Conservation (phyloP, 805 yeast species). For the Yarrowia sp. region DNA sequence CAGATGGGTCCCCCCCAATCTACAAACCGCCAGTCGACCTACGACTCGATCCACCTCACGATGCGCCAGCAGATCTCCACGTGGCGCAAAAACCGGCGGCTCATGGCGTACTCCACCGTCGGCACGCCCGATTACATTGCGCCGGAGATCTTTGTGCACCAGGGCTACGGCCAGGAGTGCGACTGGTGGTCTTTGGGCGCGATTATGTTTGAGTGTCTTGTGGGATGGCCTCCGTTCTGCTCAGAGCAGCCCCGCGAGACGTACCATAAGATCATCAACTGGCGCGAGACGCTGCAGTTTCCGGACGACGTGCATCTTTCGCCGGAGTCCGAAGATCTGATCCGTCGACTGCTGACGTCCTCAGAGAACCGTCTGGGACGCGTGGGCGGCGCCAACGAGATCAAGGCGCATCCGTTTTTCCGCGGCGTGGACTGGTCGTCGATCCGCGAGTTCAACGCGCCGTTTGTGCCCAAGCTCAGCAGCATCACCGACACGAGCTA, state of each 20-base stretch:
- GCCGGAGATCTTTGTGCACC: slow-evolving; percentile 87
- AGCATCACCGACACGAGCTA: slow-evolving; percentile 94
- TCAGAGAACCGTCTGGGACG: slow-evolving; percentile 82
- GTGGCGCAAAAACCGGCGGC: slow-evolving; percentile 86
- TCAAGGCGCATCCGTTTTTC: slow-evolving; percentile 87
- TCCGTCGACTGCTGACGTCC: slow-evolving; percentile 69
- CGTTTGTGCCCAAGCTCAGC: slow-evolving; percentile 86
- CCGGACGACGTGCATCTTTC: slow-evolving; percentile 91
- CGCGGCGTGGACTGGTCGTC: slow-evolving; percentile 95
- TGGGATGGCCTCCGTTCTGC: slow-evolving; percentile 97
- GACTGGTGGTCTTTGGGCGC: slow-evolving; percentile 99
- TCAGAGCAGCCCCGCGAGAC: slow-evolving; percentile 94
- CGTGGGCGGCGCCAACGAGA: slow-evolving; percentile 87
- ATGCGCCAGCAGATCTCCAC: slow-evolving; percentile 95
- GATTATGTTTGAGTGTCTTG: slow-evolving; percentile 91
- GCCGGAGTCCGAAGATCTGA: slow-evolving; percentile 84
- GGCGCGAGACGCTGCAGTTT: slow-evolving; percentile 82
- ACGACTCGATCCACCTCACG: slow-evolving; percentile 89
- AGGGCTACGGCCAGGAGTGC: slow-evolving; percentile 95
- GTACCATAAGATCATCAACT: slow-evolving; percentile 82
- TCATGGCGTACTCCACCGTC: slow-evolving; percentile 95
- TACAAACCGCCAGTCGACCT: slow-evolving; percentile 31
- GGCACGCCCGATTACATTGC: slow-evolving; percentile 97
- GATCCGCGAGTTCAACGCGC: slow-evolving; percentile 84
- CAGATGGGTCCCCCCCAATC: slow-evolving; percentile 23